Evolutionary conservation across 2,329 filamentous ascomycete genomes (phyloP), one percentile per base, ranked within the genome.

Genomic region (Leptoxyphium fumago): DNA sequence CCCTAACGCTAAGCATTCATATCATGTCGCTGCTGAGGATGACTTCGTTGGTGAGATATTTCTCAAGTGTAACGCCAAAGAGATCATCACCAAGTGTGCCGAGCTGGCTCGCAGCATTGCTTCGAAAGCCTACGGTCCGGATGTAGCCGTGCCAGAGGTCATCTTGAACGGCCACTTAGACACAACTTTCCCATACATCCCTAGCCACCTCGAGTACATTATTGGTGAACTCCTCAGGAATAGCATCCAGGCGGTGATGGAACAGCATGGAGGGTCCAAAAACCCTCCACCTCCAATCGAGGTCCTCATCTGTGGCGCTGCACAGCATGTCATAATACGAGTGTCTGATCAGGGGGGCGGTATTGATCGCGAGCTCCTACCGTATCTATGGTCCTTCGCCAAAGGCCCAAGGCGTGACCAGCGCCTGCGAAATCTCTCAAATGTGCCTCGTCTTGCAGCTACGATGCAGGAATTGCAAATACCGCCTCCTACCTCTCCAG

Each of bases 11-110:
- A 82, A 81, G 45, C 62, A 64, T 51, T 73, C 81, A 34, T 73
- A 77, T 32, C 11, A 13, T 13, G 65, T 69, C 10, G 72, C 77
- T 43, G 60, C 68, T n/a, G 73, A 77, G 46, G 68, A 83, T 41
- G 89, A 96, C 50, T 94, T 93, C 56, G 86, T 98, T 13, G 91
- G 91, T 47, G 87, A 96, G 59, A 87, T 98, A 11, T 94, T 98
- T 58, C 75, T 96, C 42, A 87, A 83, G 55, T 96, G 91, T 64
- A 85, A 86, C 50, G 89, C 89, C 40, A 82, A 80, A 57, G 87
- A 95, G 55, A 84, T 96, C 32, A 79, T 98, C 44, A 76, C 87
- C 53, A 78, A 80, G 42, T 95, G 88, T 61, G 85, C 83, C 40
- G 74, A 76, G 41, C 78, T 86, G 29, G 81, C 88, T 14, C 77